phyloP scores from a whole-genome alignment of 345 rosid genomes.

The Arabidopsis thaliana region DNA sequence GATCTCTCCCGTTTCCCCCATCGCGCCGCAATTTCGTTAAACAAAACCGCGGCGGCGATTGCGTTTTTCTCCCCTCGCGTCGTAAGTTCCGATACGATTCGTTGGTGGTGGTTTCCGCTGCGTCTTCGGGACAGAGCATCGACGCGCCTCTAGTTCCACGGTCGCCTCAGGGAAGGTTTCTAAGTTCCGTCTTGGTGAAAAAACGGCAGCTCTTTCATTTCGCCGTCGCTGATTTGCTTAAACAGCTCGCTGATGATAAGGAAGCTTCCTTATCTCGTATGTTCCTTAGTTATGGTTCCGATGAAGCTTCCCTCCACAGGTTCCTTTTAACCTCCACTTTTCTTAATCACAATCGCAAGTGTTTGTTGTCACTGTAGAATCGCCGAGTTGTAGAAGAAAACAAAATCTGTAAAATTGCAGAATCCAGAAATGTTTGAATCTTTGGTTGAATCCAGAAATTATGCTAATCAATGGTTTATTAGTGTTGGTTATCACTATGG shows the following conservation, averaged over 20 bases:
- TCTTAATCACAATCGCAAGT: not conserved
- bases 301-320: conserved; percentile 82
- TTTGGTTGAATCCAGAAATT: not conserved
- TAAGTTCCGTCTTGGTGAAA: conserved; percentile 66
- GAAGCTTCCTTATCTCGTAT: conserved; percentile 63
- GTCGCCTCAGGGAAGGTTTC: conserved; percentile 65
- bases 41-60: not conserved
- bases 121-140: conserved; percentile 61
- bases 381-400: not conserved
- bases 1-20: conserved; percentile 40
- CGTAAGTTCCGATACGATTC: conserved; percentile 35
- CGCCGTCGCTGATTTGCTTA: conserved; percentile 76
- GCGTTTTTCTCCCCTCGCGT: not conserved
- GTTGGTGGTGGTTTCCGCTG: conserved; percentile 39
- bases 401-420: not conserved
- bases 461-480: not conserved
- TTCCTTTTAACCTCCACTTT: conserved; percentile 27
- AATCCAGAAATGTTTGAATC: not conserved
- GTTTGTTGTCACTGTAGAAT: not conserved
- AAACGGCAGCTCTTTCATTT: conserved; percentile 74
- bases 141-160: conserved; percentile 75
- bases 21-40: not conserved
- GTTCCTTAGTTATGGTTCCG: conserved; percentile 64
- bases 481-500: not conserved
- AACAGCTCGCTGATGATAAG: conserved; percentile 65